phyloP scores from a whole-genome alignment of 495 filamentous ascomycete species.

The Aspergillus diversus region DNA sequence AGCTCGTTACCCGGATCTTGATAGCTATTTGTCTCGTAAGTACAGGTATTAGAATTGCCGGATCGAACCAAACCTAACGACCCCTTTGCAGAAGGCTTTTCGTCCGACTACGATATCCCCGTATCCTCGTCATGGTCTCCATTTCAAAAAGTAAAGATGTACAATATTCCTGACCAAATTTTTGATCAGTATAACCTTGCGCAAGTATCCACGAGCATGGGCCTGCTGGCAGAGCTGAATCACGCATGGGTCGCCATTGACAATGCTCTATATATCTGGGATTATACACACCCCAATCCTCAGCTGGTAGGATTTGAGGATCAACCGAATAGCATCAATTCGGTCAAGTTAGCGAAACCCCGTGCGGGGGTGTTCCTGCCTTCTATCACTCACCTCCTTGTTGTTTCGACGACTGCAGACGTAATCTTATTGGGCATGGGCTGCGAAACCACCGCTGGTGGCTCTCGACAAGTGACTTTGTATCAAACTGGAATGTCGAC shows the following conservation, averaged over 20 bases:
- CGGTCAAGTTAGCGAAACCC: slow-evolving; percentile 80
- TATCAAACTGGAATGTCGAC: slow-evolving; percentile 84
- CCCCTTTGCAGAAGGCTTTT: slow-evolving; percentile 68
- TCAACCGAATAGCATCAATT: slow-evolving; percentile 79
- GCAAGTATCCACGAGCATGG: slow-evolving; percentile 84
- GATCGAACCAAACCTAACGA: slow-evolving; percentile 7
- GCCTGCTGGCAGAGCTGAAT: slow-evolving; percentile 87
- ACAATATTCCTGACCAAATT: slow-evolving; percentile 84
- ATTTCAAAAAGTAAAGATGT: slow-evolving; percentile 79
- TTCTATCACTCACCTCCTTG: slow-evolving; percentile 80
- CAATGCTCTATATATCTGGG: slow-evolving; percentile 95
- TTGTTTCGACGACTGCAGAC: slow-evolving; percentile 82
- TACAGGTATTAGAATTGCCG: slow-evolving; percentile 22
- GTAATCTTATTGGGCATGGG: slow-evolving; percentile 83
- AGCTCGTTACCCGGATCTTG: slow-evolving; percentile 82
- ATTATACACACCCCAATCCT: slow-evolving; percentile 86
- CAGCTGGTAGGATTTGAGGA: slow-evolving; percentile 93
- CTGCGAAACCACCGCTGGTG: slow-evolving; percentile 59
- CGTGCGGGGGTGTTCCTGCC: slow-evolving; percentile 80
- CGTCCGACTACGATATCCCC: slow-evolving; percentile 86
- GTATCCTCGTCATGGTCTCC: slow-evolving; percentile 75
- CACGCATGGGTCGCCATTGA: slow-evolving; percentile 97
- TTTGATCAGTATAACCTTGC: slow-evolving; percentile 88
- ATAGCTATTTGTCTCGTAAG: slow-evolving; percentile 88
- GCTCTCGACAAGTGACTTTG: slow-evolving; percentile 69